Evolutionary conservation across 805 yeast genomes (phyloP).

Genomic region (Metschnikowia lunata): DNA sequence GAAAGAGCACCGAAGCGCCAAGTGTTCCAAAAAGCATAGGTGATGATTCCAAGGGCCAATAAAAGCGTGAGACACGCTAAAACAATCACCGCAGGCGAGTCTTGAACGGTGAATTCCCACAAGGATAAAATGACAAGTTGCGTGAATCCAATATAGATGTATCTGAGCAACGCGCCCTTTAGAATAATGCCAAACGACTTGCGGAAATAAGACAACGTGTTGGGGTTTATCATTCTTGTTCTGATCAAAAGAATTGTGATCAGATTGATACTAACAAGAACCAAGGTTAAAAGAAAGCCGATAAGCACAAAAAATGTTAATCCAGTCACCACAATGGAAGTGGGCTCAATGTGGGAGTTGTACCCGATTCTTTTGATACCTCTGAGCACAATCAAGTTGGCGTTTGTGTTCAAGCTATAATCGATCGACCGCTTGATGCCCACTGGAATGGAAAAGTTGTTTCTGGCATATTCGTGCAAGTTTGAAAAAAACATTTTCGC

Average conservation of each 20-base stretch:
- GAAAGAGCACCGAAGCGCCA: slow-evolving; percentile 60
- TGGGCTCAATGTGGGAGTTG: slow-evolving; percentile 71
- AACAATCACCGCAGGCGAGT: slow-evolving; percentile 86
- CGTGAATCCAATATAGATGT: slow-evolving; percentile 79
- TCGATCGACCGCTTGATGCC: slow-evolving; percentile 28
- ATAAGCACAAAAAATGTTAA: slow-evolving; percentile 79
- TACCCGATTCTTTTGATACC: slow-evolving; percentile 85
- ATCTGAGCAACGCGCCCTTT: slow-evolving; percentile 76
- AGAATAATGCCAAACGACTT: slow-evolving; percentile 54
- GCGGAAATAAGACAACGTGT: slow-evolving; percentile 47
- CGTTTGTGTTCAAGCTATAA: slow-evolving; percentile 46
- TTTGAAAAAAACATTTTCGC: slow-evolving; percentile 34
- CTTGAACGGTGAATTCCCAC: slow-evolving; percentile 80
- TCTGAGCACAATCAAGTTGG: slow-evolving; percentile 62
- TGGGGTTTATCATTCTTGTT: slow-evolving; percentile 47
- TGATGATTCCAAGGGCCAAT: slow-evolving; percentile 54
- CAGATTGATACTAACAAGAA: slow-evolving; percentile 53
- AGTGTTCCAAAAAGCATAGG: slow-evolving; percentile 65
- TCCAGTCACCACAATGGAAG: slow-evolving; percentile 81
- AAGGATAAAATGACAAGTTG: slow-evolving; percentile 74
- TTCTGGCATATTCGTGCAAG: slow-evolving; percentile 20
- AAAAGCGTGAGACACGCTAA: slow-evolving; percentile 70
- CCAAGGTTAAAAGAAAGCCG: slow-evolving; percentile 65
- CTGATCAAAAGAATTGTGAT: slow-evolving; percentile 45
- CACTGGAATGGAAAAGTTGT: slow-evolving; percentile 8